Base-by-base conservation (phyloP, 495 filamentous ascomycete genomes). In the Penicillium silybi region DNA sequence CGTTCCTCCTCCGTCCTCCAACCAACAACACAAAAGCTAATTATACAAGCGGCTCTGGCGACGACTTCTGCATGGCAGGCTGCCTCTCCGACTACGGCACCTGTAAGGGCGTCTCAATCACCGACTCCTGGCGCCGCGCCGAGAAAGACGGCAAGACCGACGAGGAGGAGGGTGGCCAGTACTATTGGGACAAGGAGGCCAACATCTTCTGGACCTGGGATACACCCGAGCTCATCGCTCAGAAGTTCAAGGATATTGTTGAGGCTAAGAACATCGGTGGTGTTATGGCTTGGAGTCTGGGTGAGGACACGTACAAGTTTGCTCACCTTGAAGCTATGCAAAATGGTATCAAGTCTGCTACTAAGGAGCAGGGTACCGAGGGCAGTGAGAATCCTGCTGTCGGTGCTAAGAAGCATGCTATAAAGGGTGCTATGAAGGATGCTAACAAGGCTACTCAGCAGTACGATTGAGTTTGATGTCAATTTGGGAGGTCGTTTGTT, bases 181-280 rank as follows among this genome's bases (percentile, higher is more conserved):
- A 85, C 57, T 88, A 84, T 64, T 87, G 78, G 72, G 87, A 90
- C 54, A 54, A 54, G 2, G 57, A 76, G 3, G 72, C 77, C 26
- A 71, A 79, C 48, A 59, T 87, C 27, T 90, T 85, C 79, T 90
- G 87, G 87, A 85, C 81, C 4, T 90, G 86, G 77, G 87, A 91
- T 58, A 88, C 84, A 0, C 74, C 82, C 1, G 73, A 74, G 10
- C 67, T 82, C 16, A 82, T 91, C 40, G 59, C 62, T 34, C 74
- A 76, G 52, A 91, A 90, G 71, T 84, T 88, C 53, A 73, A 70
- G 20, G 63, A 76, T 0, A 80, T 89, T 39, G 71, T 89, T 22
- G 66, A 75, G 15, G 70, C 70, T 46, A 81, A 78, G 61, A 68
- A 71, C 19, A 57, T 91, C 2, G 87, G 86, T 4, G 86, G 86